phyloP scores from a whole-genome alignment of 78 protist genomes.

The Chrysochromulina parva region DNA sequence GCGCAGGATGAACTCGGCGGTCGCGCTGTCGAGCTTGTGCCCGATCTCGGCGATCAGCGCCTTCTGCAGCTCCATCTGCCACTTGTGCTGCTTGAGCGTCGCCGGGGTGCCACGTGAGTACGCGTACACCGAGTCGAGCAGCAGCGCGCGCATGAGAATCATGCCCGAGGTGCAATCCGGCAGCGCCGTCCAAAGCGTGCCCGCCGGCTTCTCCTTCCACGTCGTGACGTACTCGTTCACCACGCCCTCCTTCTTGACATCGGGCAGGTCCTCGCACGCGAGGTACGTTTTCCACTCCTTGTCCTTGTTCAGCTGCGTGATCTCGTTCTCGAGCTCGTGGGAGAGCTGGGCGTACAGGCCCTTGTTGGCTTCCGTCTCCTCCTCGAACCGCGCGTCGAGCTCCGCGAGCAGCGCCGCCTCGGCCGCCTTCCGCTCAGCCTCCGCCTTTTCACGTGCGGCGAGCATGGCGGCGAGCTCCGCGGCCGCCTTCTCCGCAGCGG shows the following conservation, averaged over 20 bases:
- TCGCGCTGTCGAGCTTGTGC: not conserved
- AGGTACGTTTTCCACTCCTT: not conserved
- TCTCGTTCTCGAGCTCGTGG: not conserved
- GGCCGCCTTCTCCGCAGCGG: not conserved
- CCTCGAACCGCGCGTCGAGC: not conserved
- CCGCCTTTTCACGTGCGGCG: not conserved
- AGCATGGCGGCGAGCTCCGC: not conserved
- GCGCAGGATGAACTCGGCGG: not conserved
- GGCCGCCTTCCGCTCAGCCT: not conserved
- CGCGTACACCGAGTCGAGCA: not conserved
- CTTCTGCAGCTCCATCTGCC: not conserved
- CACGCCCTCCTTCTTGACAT: not conserved
- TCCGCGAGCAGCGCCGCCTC: not conserved
- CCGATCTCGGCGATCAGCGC: no score
- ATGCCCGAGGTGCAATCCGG: not conserved
- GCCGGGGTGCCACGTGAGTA: not conserved
- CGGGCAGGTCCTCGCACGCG: not conserved
- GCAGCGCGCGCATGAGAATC: not conserved
- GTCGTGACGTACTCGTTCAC: not conserved
- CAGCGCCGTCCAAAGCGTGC: not conserved
- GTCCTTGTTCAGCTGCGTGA: not conserved
- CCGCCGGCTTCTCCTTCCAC: not conserved
- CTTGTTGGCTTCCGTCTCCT: not conserved
- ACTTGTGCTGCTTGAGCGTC: not conserved
- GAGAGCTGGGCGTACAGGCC: not conserved